A percentile compares a stretch with the other conserved stretches of the same genome.
phyloP scores from a whole-genome alignment of 2,329 filamentous ascomycete species.

The Penicillium sp. region DNA sequence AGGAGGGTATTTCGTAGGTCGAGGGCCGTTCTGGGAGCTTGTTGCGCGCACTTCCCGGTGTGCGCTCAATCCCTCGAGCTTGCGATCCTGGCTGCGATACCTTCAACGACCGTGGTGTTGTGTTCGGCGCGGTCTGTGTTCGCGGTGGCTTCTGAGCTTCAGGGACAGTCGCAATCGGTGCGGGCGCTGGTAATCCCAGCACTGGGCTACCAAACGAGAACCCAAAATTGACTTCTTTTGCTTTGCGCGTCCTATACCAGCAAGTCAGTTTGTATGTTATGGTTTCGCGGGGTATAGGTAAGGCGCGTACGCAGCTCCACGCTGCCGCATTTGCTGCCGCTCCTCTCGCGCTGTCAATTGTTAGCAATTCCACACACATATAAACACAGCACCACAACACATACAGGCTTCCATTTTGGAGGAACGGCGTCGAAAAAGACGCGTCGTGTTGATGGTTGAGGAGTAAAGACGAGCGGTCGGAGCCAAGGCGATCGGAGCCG shows the following conservation, averaged over 20 bases:
- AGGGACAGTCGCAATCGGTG: slow-evolving; percentile 22
- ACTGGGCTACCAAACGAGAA: slow-evolving; percentile 46
- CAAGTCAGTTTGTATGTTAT: slow-evolving; percentile 23
- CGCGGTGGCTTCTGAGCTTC: slow-evolving; percentile 21
- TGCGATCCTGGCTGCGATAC: slow-evolving; percentile 18
- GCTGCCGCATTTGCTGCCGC: slow-evolving; percentile 56
- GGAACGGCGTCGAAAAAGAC: slow-evolving; percentile 35
- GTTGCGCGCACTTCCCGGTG: slow-evolving; percentile 36
- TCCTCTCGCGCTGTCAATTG: slow-evolving; percentile 49
- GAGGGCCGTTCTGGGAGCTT: slow-evolving; percentile 32
- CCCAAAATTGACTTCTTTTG: slow-evolving; percentile 50
- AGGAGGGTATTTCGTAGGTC: slow-evolving; percentile 37
- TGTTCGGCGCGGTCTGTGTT: slow-evolving; percentile 12
- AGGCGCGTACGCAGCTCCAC: slow-evolving; percentile 54
- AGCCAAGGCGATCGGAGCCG: slow-evolving; percentile 17
- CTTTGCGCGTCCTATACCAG: slow-evolving; percentile 44
- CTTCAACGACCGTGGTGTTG: slow-evolving; percentile 16
- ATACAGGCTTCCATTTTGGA: slow-evolving; percentile 42
- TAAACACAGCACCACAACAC: slow-evolving; percentile 8
- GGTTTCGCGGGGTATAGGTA: slow-evolving; percentile 25
- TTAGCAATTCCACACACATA: slow-evolving; percentile 7
- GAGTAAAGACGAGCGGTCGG: slow-evolving; percentile 21
- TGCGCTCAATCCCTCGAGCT: slow-evolving; percentile 15
- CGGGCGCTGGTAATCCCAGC: slow-evolving; percentile 23
- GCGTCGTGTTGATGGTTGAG: slow-evolving; percentile 31